Base-by-base conservation (phyloP, 192 early-diverging fungal genomes). In the Coemansia reversa region DNA sequence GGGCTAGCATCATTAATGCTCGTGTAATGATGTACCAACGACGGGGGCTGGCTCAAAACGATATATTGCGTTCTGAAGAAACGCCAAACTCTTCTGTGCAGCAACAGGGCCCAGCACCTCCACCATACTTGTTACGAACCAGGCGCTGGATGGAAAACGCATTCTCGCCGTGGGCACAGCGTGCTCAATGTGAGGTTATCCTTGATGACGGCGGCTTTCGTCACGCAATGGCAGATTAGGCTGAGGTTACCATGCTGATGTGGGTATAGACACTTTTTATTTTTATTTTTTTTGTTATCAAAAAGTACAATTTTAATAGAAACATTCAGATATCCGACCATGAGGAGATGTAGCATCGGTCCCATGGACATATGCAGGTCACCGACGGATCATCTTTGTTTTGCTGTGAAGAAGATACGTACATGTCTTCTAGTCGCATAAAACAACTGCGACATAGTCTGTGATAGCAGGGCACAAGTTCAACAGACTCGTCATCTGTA, bases 1-100 rank as follows among this genome's bases (percentile, higher is more conserved):
- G 91, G 93, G 82, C 90, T 14, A 91, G 89, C 58, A 81, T 84
- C 19, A 79, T 93, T 33, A 91, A 91, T 63, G 77, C 82, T 1
- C 83, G 91, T 7, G 66, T 94, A 1, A 72, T 85, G 62, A 48
- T 92, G 49, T 67, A 76, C 62, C 74, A 73, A 55, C 67, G 74
- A 29, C 63, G 69, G 23, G 66, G 67, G 7, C 30, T 71, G 48
- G 64, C 48, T 16, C 65, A 19, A 19, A 49, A 52, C 47, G 63
- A 73, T 28, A 27, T 35, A 20, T 42, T 22, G 55, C 54, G 25
- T 51, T 18, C 48, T 5, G n/a, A 32, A 48, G 55, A 11, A 49
- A 23, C 9, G 32, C 18, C 2, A 25, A 58, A 32, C 33, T 8
- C 51, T 35, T 25, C 2, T n/a, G 27, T 5, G 12, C 56, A 53